These are phyloP conservation scores for Gryganskiella cystojenkinii DNA, from an alignment of 192 early-diverging fungal genomes.

Conservation along the genomic window DNA sequence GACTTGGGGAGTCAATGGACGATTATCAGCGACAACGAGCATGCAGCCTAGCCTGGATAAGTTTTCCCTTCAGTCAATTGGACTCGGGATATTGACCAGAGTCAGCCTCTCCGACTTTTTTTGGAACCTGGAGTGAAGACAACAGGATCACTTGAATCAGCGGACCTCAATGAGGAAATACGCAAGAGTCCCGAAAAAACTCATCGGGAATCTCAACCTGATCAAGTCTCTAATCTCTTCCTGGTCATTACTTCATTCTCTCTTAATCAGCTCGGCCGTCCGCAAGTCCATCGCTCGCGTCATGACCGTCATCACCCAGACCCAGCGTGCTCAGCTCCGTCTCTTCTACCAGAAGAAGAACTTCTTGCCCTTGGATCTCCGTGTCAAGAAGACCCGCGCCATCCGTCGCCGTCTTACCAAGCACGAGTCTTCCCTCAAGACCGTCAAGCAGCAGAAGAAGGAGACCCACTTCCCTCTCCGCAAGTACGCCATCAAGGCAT, in stretches of 20 bases:
- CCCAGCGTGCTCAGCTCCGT: conserved; percentile 89
- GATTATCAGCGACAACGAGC: too few species aligned
- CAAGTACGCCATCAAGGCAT: conserved; percentile 92
- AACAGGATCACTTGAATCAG: too few species aligned
- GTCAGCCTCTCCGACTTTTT: too few species aligned
- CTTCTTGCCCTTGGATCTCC: conserved; percentile 95
- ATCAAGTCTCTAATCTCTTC: conserved; percentile 3
- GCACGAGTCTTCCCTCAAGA: conserved; percentile 83
- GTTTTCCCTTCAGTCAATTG: too few species aligned
- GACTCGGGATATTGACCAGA: too few species aligned
- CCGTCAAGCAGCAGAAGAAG: conserved; percentile 91
- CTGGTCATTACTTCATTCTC: neutral
- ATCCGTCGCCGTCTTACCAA: conserved; percentile 95
- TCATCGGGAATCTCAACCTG: neutral
- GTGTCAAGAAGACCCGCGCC: conserved; percentile 98
- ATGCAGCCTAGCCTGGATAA: too few species aligned
- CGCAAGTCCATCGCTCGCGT: conserved; percentile 96
- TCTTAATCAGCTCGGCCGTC: conserved; percentile 73
- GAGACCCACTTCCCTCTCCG: conserved; percentile 89
- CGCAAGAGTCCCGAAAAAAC: too few species aligned
- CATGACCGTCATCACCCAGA: conserved; percentile 95
- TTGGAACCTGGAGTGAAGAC: too few species aligned
- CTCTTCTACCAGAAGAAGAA: conserved; percentile 95
- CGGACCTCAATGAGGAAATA: too few species aligned
- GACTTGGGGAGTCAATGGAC: too few species aligned